Evolutionary conservation across 148 eudicot genomes (phyloP).

Genomic region (Nepenthes gracilis): DNA sequence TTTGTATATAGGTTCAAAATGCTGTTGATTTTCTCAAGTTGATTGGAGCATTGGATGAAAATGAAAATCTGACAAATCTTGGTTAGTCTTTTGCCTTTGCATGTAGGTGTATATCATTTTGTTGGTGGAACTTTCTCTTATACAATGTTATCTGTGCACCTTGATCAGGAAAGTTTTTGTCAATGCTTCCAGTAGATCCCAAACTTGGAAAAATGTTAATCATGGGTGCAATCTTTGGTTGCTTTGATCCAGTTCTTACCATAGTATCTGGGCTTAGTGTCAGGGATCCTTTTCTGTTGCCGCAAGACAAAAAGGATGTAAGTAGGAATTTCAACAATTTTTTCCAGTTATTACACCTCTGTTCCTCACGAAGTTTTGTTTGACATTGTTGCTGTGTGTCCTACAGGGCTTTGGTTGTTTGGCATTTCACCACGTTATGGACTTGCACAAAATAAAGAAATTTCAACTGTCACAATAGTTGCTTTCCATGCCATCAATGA

Average conservation of each 20-base stretch:
- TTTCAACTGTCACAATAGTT: too few species aligned
- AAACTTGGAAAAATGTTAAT: slow-evolving; percentile 44
- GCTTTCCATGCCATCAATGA: too few species aligned
- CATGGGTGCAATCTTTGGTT: slow-evolving; percentile 93
- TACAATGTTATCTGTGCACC: slow-evolving; percentile 6
- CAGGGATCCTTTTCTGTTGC: slow-evolving; percentile 97
- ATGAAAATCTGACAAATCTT: slow-evolving; percentile 81
- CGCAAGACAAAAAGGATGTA: slow-evolving; percentile 96
- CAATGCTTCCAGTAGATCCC: slow-evolving; percentile 16
- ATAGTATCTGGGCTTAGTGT: slow-evolving; percentile 97
- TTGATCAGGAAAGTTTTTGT: slow-evolving; percentile 45
- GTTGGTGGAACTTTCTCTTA: slow-evolving; percentile 9
- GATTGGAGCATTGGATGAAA: slow-evolving; percentile 82
- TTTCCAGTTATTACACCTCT: not conserved
- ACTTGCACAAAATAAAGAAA: too few species aligned
- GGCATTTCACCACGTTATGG: too few species aligned
- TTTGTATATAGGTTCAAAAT: slow-evolving; percentile 72
- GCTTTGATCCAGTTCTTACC: slow-evolving; percentile 94
- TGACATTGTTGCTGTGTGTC: not conserved
- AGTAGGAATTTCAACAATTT: slow-evolving; percentile 13
- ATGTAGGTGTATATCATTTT: slow-evolving; percentile 3
- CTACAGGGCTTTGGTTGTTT: not conserved
- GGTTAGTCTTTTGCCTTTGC: slow-evolving; percentile 36
- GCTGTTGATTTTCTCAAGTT: slow-evolving; percentile 87
- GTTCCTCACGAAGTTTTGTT: not conserved